Conservation (phyloP, 306 rosid genomes). For the Echinosophora koreensis region DNA sequence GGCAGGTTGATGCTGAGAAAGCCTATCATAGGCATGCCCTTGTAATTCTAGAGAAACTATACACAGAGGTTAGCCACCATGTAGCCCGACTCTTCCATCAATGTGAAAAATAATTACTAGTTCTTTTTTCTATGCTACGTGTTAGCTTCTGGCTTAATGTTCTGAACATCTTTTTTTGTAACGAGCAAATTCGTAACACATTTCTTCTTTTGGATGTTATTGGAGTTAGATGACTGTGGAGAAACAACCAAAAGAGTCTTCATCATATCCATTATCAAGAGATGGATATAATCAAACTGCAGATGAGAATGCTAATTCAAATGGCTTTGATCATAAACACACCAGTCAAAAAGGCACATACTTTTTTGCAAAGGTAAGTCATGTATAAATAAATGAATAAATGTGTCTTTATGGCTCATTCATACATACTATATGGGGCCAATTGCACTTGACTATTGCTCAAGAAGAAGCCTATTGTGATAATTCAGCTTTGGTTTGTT, state of each 20-base stretch:
- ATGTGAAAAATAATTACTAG: conserved; percentile 25
- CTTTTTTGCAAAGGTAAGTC: conserved; percentile 79
- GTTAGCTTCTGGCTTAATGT: conserved; percentile 32
- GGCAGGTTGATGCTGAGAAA: conserved; percentile 89
- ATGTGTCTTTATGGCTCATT: conserved; percentile 31
- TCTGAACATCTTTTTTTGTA: background rate
- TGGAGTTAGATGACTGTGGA: conserved; percentile 71
- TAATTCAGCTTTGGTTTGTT: conserved; percentile 30
- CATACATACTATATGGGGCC: background rate
- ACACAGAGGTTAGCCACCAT: conserved; percentile 72
- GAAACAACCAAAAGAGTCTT: conserved; percentile 60
- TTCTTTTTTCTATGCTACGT: conserved; percentile 29
- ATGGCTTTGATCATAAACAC: conserved; percentile 52
- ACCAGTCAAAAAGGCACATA: conserved; percentile 51
- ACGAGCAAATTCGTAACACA: conserved; percentile 37
- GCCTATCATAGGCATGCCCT: conserved; percentile 80
- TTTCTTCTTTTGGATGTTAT: conserved; percentile 43
- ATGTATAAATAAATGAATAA: conserved; percentile 19
- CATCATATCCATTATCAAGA: conserved; percentile 51
- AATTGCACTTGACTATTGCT: conserved; percentile 35
- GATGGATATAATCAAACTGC: conserved; percentile 54
- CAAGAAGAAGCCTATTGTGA: conserved; percentile 25
- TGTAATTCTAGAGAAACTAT: conserved; percentile 72
- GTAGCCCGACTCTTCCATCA: conserved; percentile 34
- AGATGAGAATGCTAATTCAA: conserved; percentile 53